Evolutionary conservation across 257 asterid species (phyloP).

Genomic region (Craterostigma plantagineum): DNA sequence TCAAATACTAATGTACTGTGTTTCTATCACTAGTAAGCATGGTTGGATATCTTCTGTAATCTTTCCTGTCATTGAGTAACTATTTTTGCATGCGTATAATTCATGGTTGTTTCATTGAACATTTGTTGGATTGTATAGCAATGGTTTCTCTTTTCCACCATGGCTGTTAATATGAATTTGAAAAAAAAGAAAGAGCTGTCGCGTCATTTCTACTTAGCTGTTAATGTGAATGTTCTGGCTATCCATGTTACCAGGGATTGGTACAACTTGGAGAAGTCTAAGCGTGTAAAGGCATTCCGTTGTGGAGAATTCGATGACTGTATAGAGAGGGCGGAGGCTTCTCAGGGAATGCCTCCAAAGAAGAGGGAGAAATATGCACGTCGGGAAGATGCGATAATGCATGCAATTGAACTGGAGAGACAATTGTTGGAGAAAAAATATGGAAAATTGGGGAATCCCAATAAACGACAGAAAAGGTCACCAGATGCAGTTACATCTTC

Average conservation of each 20-base stretch:
- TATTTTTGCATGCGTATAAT: no score
- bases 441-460: conserved; percentile 45
- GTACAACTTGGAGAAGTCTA: conserved; percentile 97
- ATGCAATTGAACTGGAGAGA: conserved; percentile 93
- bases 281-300: conserved; percentile 89
- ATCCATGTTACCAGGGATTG: conserved; percentile 49
- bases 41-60: no score
- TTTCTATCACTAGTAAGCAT: no score
- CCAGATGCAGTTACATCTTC: conserved; percentile 37
- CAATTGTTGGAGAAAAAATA: conserved; percentile 46
- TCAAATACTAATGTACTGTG: no score
- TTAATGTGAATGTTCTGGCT: conserved; percentile 5
- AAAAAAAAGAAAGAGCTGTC: background rate
- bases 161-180: no score
- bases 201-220: background rate
- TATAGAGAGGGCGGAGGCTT: conserved; percentile 91
- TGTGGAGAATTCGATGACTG: conserved; percentile 95
- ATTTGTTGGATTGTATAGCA: no score
- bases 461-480: conserved; percentile 23
- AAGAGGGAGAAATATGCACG: conserved; percentile 99
- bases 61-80: no score
- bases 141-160: no score
- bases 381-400: conserved; percentile 94
- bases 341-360: conserved; percentile 90
- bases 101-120: no score